Conservation (phyloP, 2,329 filamentous ascomycete genomes). For the Pyricularia grisea region DNA sequence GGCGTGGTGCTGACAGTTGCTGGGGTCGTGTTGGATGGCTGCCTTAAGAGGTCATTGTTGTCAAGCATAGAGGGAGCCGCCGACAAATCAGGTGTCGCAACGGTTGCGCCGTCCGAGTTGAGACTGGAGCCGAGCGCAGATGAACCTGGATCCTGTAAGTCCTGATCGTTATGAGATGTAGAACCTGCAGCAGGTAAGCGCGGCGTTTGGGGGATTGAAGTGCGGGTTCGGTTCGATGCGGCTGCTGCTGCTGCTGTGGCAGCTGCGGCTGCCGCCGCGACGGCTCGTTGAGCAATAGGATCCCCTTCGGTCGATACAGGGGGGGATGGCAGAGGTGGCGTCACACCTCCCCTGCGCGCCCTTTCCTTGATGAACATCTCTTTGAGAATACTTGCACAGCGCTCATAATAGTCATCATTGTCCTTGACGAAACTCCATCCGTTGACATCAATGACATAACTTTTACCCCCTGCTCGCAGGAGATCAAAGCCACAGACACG, state of each 20-base stretch:
- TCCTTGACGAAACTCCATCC: constrained; percentile 99
- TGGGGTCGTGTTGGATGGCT: constrained; percentile 26
- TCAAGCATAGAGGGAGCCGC: background rate
- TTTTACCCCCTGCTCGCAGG: constrained; percentile 76
- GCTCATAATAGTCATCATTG: constrained; percentile 96
- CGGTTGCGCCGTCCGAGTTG: constrained; percentile 2
- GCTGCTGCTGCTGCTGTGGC: constrained; percentile 7
- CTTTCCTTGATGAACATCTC: constrained; percentile 83
- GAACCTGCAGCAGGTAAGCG: background rate
- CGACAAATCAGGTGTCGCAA: background rate
- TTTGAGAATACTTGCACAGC: constrained; percentile 74
- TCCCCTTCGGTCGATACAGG: constrained; percentile 24
- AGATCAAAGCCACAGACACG: constrained; percentile 94
- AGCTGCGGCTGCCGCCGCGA: constrained; percentile 8
- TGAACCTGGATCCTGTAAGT: background rate
- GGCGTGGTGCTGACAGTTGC: constrained; percentile 29
- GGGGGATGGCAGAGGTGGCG: constrained; percentile 41
- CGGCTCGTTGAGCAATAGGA: constrained; percentile 24
- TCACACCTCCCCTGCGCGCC: constrained; percentile 51
- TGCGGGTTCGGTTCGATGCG: background rate
- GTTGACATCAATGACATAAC: constrained; percentile 97
- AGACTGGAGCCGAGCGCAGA: constrained; percentile 1
- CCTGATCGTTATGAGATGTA: background rate
- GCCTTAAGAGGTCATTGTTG: constrained; percentile 7
- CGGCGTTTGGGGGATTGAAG: background rate